Conservation (phyloP, 176 grass and related monocot genomes). For the Carex cristatella region DNA sequence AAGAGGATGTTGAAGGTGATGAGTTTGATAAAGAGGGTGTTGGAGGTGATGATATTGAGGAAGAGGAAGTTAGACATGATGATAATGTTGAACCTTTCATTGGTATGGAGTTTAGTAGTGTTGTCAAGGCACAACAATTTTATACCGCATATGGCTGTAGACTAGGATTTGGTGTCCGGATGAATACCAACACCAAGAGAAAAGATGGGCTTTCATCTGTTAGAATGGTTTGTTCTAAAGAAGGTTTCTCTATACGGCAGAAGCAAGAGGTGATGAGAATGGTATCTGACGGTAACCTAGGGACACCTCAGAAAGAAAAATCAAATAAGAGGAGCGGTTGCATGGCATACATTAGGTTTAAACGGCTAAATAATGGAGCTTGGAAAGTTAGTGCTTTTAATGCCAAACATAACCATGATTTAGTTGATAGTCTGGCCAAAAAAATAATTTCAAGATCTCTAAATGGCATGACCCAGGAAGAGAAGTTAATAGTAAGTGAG, state of each 20-base stretch:
- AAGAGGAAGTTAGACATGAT: too few species aligned
- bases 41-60: too few species aligned
- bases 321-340: neutral
- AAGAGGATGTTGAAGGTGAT: too few species aligned
- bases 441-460: neutral
- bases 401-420: too few species aligned
- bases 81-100: too few species aligned
- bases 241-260: neutral
- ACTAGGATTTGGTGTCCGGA: neutral
- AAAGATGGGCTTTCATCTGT: too few species aligned
- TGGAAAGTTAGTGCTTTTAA: too few species aligned
- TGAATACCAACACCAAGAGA: too few species aligned
- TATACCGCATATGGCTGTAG: neutral
- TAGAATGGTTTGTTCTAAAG: neutral
- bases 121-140: neutral
- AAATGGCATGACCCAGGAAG: neutral
- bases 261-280: neutral
- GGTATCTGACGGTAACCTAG: neutral
- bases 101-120: neutral
- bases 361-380: too few species aligned
- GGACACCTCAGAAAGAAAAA: neutral
- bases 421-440: neutral
- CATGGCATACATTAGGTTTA: neutral
- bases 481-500: neutral
- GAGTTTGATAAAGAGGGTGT: too few species aligned